Conservation (phyloP, 768 basidiomycete species). For the Rhizopogon vesiculosus region DNA sequence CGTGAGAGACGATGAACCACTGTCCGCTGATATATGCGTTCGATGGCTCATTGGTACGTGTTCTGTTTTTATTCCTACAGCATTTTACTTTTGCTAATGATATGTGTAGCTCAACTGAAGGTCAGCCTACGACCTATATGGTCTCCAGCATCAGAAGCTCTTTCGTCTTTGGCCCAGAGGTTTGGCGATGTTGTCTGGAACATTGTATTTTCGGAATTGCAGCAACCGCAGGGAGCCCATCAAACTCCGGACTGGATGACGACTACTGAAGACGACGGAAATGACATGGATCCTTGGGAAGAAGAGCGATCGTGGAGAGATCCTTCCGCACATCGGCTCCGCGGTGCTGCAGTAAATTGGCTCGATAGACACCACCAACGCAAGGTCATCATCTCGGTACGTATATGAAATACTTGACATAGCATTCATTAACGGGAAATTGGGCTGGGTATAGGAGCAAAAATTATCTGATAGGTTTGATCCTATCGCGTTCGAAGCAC, state of each 20-base stretch:
- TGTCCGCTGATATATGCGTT: slow-evolving; percentile 57
- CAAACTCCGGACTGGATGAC: slow-evolving; percentile 22
- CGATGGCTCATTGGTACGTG: slow-evolving; percentile 71
- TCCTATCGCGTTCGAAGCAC: slow-evolving; percentile 67
- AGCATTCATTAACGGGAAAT: no score
- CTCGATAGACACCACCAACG: slow-evolving; percentile 25
- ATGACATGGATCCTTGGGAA: slow-evolving; percentile 41
- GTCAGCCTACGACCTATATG: slow-evolving; percentile 90
- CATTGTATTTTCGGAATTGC: slow-evolving; percentile 61
- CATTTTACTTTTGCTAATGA: not conserved
- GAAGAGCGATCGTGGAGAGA: slow-evolving; percentile 76
- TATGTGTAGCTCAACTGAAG: slow-evolving; percentile 73
- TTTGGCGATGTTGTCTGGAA: slow-evolving; percentile 73
- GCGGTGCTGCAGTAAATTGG: slow-evolving; percentile 46
- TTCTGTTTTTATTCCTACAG: not conserved
- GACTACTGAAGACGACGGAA: slow-evolving; percentile 12
- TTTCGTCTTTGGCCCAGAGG: slow-evolving; percentile 46
- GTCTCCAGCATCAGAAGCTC: slow-evolving; percentile 70
- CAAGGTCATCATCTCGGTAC: slow-evolving; percentile 31
- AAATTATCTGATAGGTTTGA: slow-evolving; percentile 59
- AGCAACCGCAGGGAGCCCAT: slow-evolving; percentile 9
- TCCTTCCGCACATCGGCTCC: slow-evolving; percentile 62
- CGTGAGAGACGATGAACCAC: slow-evolving; percentile 45
- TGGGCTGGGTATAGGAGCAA: slow-evolving; percentile 30
- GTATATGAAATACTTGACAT: slow-evolving; percentile 2